Conservation (phyloP, 495 filamentous ascomycete genomes). For the Penicillium coffeae region DNA sequence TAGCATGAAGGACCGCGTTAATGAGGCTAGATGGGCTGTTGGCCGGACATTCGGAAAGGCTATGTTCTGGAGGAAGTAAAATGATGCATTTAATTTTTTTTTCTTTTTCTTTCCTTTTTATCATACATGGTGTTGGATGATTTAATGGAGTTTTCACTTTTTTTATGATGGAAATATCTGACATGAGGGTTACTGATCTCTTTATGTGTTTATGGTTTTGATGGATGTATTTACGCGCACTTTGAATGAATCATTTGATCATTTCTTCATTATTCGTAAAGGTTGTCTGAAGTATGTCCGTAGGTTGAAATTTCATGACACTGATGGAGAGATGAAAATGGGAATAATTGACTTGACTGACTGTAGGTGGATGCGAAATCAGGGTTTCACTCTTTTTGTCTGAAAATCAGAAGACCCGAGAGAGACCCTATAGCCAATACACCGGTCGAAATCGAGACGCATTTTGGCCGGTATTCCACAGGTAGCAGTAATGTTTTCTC, state of each 20-base stretch:
- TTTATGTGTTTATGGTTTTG: slow-evolving; percentile 7
- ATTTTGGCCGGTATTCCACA: neutral
- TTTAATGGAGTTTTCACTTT: slow-evolving; percentile 8
- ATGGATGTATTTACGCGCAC: slow-evolving; percentile 13
- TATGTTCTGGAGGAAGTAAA: slow-evolving; percentile 46
- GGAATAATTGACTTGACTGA: too few species aligned
- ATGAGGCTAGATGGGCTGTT: slow-evolving; percentile 35
- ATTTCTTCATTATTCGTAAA: neutral
- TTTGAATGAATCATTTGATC: slow-evolving; percentile 1
- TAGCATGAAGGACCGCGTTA: slow-evolving; percentile 34
- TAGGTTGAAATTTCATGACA: too few species aligned
- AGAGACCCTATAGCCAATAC: neutral
- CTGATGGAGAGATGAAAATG: too few species aligned
- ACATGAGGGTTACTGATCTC: slow-evolving; percentile 4
- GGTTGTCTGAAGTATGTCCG: too few species aligned
- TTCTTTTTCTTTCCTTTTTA: neutral
- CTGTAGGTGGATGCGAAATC: too few species aligned
- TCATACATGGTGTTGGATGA: neutral
- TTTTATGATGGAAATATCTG: slow-evolving; percentile 18
- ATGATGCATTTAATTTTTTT: neutral
- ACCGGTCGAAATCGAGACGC: neutral
- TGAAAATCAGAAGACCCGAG: too few species aligned
- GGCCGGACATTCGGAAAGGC: slow-evolving; percentile 33
- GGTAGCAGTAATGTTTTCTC: neutral
- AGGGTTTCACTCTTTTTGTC: too few species aligned